Evolutionary conservation across 2,329 filamentous ascomycete genomes (phyloP).

Genomic region (Delphinella strobiligena): DNA sequence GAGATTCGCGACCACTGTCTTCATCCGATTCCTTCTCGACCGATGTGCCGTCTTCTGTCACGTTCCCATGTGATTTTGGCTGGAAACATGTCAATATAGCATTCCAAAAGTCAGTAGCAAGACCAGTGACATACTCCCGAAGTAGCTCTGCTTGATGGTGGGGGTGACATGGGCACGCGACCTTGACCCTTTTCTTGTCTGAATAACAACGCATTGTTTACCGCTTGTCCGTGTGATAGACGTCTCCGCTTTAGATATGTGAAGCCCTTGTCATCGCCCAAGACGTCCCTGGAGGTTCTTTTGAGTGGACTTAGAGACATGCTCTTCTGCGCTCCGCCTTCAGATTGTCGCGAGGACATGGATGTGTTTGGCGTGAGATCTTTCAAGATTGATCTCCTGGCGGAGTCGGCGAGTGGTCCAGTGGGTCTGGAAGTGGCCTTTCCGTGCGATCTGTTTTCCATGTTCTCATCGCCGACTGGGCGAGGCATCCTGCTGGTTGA

Average conservation of each 20-base stretch:
- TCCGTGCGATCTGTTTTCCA: background rate
- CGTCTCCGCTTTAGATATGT: constrained; percentile 22
- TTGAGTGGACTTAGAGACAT: background rate
- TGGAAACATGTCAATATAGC: constrained; percentile 7
- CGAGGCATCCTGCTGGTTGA: background rate
- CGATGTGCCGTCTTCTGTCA: constrained; percentile 17
- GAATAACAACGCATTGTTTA: background rate
- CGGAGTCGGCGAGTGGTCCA: background rate
- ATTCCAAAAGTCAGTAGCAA: constrained; percentile 6
- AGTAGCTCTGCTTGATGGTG: constrained; percentile 1
- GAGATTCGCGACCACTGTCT: constrained; percentile 12
- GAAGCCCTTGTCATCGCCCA: constrained; percentile 20
- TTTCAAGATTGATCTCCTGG: background rate
- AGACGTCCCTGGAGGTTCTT: constrained; percentile 7
- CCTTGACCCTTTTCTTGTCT: background rate
- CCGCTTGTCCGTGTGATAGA: constrained; percentile 6
- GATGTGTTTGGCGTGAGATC: background rate
- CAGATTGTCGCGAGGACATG: background rate
- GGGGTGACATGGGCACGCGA: background rate
- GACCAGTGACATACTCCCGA: background rate
- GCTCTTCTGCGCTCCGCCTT: background rate
- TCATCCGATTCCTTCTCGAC: constrained; percentile 7
- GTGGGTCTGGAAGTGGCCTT: background rate
- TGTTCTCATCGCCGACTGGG: background rate
- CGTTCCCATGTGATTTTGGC: constrained; percentile 16